Percentiles rank a stretch among this genome's conserved stretches.
phyloP scores from a whole-genome alignment of 2,329 filamentous ascomycete species.

The Aspergillus brunneoviolaceus region DNA sequence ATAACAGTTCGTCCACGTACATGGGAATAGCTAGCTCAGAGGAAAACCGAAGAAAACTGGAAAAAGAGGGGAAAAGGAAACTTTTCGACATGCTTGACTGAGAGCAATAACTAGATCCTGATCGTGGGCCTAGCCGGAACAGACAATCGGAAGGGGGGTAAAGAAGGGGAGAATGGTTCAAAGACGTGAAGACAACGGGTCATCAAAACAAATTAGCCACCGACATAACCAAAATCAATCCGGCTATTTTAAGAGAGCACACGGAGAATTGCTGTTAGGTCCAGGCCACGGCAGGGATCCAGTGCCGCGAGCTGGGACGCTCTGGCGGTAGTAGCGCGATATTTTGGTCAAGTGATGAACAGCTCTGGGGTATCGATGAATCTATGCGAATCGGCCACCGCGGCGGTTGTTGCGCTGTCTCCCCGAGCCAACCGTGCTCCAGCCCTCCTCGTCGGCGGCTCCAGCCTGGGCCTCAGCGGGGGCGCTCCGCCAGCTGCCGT shows the following conservation, averaged over 20 bases:
- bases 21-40: conserved; percentile 32
- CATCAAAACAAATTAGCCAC: conserved; percentile 26
- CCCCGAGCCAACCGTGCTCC: conserved; percentile 47
- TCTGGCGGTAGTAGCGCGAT: conserved; percentile 11
- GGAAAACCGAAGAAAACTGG: conserved; percentile 23
- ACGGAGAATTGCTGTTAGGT: not conserved
- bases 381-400: conserved; percentile 43
- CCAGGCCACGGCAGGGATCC: not conserved
- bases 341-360: conserved; percentile 19
- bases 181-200: conserved; percentile 18
- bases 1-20: conserved; percentile 34
- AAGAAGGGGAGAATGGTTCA: not conserved
- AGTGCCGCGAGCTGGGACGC: not conserved
- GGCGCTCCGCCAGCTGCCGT: conserved; percentile 44
- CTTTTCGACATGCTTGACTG: conserved; percentile 40
- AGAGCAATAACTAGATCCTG: conserved; percentile 35
- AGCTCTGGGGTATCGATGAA: conserved; percentile 35
- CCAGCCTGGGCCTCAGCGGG: conserved; percentile 32
- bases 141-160: conserved; percentile 17
- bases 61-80: conserved; percentile 27
- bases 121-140: conserved; percentile 31
- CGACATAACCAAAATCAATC: conserved; percentile 27
- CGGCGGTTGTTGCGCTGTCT: conserved; percentile 48
- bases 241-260: conserved; percentile 7
- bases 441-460: conserved; percentile 47